Conservation (phyloP, 1,284 basidiomycete genomes). For the Cutaneotrichosporon sp. region DNA sequence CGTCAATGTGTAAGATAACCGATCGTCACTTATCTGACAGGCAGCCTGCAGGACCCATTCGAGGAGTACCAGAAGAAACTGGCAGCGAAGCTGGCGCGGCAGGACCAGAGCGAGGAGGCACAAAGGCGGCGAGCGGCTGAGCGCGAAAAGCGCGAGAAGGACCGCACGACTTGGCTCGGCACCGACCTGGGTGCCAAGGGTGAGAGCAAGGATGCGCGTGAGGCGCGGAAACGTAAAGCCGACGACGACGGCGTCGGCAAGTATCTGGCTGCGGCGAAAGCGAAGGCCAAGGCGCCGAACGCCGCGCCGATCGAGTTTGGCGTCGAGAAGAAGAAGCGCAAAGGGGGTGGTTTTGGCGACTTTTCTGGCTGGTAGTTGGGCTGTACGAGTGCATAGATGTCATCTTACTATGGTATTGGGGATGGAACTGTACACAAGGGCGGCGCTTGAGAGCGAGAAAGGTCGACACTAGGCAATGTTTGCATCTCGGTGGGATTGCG, state of each 20-base stretch:
- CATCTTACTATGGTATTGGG: no score
- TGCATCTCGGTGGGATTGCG: no score
- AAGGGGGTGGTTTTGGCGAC: conserved; percentile 49
- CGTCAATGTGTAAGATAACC: conserved; percentile 37
- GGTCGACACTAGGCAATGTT: no score
- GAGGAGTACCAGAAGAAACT: conserved; percentile 48
- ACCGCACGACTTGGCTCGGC: conserved; percentile 49
- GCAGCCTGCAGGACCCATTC: conserved; percentile 50
- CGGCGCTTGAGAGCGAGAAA: no score
- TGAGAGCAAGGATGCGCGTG: conserved; percentile 28
- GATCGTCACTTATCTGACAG: background rate
- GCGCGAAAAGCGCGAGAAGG: conserved; percentile 46
- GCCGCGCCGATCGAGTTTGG: conserved; percentile 32
- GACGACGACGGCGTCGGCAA: conserved; percentile 47
- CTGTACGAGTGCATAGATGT: background rate
- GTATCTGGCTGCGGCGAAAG: conserved; percentile 36
- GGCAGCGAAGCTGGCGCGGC: conserved; percentile 41
- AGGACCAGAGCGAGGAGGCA: conserved; percentile 44
- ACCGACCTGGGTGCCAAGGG: conserved; percentile 46
- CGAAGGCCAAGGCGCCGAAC: conserved; percentile 3
- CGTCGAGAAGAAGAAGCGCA: conserved; percentile 47
- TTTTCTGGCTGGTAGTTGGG: conserved; percentile 43
- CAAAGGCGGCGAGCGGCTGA: conserved; percentile 34
- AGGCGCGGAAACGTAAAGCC: conserved; percentile 34
- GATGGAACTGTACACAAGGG: no score